A percentile compares a stretch with the other conserved stretches of the same genome.
phyloP scores from a whole-genome alignment of 257 asterid species.

The Mitragyna speciosa region DNA sequence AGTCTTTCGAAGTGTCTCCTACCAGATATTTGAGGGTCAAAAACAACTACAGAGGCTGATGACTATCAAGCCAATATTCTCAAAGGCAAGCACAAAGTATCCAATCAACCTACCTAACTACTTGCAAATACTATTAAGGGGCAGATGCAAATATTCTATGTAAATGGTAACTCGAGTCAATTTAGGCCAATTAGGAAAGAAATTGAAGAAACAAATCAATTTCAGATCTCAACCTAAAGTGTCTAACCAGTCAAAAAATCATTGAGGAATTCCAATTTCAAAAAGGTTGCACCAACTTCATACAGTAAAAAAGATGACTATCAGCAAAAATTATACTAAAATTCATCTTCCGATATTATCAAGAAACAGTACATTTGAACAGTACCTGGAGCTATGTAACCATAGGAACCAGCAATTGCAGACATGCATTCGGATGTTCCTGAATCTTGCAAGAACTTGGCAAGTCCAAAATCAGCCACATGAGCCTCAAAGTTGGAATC shows the following conservation, averaged over 20 bases:
- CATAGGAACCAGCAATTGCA: slow-evolving; percentile 98
- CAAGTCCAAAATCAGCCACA: slow-evolving; percentile 97
- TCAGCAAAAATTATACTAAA: background rate
- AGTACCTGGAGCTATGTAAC: slow-evolving; percentile 95
- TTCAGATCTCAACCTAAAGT: background rate
- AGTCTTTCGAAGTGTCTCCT: slow-evolving; percentile 1
- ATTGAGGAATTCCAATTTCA: background rate
- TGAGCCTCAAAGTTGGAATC: slow-evolving; percentile 90
- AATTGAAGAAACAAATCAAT: background rate
- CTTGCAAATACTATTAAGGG: no score
- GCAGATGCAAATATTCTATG: background rate
- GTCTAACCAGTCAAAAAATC: slow-evolving; percentile 1
- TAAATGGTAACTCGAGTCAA: background rate
- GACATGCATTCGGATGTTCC: slow-evolving; percentile 98
- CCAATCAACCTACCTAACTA: background rate
- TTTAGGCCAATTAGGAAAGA: background rate
- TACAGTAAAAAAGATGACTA: background rate
- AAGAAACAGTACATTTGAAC: background rate
- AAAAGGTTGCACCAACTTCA: background rate
- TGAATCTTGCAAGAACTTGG: slow-evolving; percentile 92
- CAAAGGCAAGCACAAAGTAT: background rate
- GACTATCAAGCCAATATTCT: background rate
- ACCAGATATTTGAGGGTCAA: background rate
- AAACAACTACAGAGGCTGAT: background rate
- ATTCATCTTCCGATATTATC: background rate